Conservation (phyloP, 2,329 filamentous ascomycete genomes). For the Aureobasidium sp. region DNA sequence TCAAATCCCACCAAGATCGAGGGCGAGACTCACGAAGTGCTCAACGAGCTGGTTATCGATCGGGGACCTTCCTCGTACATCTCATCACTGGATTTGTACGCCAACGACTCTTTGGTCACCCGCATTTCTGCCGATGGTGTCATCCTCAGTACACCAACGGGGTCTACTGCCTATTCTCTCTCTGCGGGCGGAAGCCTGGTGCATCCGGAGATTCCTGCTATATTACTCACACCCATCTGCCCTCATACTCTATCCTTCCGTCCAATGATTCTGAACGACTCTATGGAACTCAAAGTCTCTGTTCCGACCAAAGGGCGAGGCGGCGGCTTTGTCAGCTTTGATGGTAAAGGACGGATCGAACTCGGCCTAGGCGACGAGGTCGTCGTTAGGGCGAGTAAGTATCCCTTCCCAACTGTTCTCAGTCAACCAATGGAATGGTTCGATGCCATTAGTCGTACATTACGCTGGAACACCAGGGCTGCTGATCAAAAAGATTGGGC, state of each 20-base stretch:
- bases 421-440: conserved; percentile 91
- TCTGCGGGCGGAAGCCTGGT: conserved; percentile 93
- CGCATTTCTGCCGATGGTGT: conserved; percentile 95
- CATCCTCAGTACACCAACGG: conserved; percentile 95
- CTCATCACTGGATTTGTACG: conserved; percentile 91
- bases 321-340: conserved; percentile 93
- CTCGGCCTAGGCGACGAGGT: conserved; percentile 89
- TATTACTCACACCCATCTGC: conserved; percentile 93
- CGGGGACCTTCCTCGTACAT: conserved; percentile 94
- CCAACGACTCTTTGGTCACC: conserved; percentile 88
- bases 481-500: conserved; percentile 84
- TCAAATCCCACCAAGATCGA: conserved; percentile 53
- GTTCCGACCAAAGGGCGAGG: conserved; percentile 79
- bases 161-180: conserved; percentile 82
- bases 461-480: conserved; percentile 90
- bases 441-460: conserved; percentile 81
- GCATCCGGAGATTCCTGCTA: conserved; percentile 92
- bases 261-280: conserved; percentile 95
- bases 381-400: conserved; percentile 90
- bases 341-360: conserved; percentile 92
- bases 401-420: conserved; percentile 93
- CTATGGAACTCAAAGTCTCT: conserved; percentile 80
- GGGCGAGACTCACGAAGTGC: conserved; percentile 91
- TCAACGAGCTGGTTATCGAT: conserved; percentile 98
- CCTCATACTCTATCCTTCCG: conserved; percentile 95